Evolutionary conservation across 106 monocot species (phyloP).

Genomic region (Narthecium ossifragum): DNA sequence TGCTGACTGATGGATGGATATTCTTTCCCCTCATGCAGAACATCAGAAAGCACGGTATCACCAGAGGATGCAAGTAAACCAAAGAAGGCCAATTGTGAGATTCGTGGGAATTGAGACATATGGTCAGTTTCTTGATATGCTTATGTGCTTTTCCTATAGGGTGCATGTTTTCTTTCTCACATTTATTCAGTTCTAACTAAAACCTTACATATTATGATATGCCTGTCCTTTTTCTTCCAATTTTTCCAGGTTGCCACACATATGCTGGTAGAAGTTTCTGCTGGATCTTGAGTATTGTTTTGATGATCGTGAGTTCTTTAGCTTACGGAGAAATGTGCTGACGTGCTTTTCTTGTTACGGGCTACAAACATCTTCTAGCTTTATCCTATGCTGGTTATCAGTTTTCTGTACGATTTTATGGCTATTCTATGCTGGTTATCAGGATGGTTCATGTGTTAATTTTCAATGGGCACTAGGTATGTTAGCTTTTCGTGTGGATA

Average conservation of each 20-base stretch:
- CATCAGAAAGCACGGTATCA: constrained; percentile 8
- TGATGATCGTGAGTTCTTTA: constrained; percentile 7
- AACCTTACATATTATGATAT: no score
- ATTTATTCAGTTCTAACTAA: no score
- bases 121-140: no score
- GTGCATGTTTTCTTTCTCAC: neutral
- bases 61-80: constrained; percentile 24
- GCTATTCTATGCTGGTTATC: neutral
- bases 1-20: neutral
- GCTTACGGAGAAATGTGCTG: neutral
- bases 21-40: constrained; percentile 6
- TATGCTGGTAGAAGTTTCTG: neutral
- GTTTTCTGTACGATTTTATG: neutral
- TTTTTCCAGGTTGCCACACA: no score
- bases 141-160: neutral
- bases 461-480: neutral
- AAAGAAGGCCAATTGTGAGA: constrained; percentile 22
- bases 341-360: neutral
- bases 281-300: neutral
- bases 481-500: neutral
- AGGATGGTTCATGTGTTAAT: neutral
- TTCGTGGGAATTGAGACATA: constrained; percentile 11
- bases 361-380: neutral
- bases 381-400: neutral
- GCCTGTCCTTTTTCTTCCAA: no score